Percentiles rank a stretch among this genome's conserved stretches.
Conservation (phyloP, 75 land plant species). For the Pinus albicaulis region DNA sequence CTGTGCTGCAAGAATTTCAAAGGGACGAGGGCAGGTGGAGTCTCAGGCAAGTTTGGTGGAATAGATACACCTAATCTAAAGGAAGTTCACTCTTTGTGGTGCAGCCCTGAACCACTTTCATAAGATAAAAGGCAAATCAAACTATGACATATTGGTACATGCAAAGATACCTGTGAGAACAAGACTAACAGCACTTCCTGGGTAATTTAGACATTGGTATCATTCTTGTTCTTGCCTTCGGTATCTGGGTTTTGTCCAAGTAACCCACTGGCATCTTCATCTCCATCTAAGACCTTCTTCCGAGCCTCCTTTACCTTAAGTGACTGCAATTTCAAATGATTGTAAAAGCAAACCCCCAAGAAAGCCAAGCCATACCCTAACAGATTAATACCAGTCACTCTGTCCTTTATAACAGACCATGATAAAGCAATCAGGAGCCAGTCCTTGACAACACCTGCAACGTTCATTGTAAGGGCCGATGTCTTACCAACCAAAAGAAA, state of each 20-base stretch:
- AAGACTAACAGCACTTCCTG: background rate
- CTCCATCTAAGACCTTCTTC: constrained; percentile 8
- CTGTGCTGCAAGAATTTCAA: too few relatives aligned
- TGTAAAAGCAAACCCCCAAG: constrained; percentile 33
- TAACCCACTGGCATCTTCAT: constrained; percentile 11
- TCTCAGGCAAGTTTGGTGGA: too few relatives aligned
- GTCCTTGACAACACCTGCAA: constrained; percentile 36
- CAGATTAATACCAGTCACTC: constrained; percentile 20
- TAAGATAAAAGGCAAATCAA: background rate
- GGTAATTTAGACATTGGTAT: background rate
- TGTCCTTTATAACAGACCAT: constrained; percentile 31
- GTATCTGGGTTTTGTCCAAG: constrained; percentile 2
- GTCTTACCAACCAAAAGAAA: constrained; percentile 28
- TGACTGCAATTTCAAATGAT: constrained; percentile 24
- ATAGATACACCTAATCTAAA: too few relatives aligned
- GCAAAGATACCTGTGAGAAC: background rate
- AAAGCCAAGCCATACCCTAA: constrained; percentile 28
- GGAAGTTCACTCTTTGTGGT: background rate
- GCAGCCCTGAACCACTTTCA: background rate
- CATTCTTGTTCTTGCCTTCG: background rate
- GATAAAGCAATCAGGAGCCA: constrained; percentile 35
- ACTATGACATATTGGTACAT: background rate
- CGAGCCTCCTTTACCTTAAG: constrained; percentile 14
- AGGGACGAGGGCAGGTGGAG: too few relatives aligned
- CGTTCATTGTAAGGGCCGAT: constrained; percentile 37